Evolutionary conservation across 2,329 filamentous ascomycete genomes (phyloP), one percentile per base, ranked within the genome.

Genomic region (Colletotrichum australisinense): DNA sequence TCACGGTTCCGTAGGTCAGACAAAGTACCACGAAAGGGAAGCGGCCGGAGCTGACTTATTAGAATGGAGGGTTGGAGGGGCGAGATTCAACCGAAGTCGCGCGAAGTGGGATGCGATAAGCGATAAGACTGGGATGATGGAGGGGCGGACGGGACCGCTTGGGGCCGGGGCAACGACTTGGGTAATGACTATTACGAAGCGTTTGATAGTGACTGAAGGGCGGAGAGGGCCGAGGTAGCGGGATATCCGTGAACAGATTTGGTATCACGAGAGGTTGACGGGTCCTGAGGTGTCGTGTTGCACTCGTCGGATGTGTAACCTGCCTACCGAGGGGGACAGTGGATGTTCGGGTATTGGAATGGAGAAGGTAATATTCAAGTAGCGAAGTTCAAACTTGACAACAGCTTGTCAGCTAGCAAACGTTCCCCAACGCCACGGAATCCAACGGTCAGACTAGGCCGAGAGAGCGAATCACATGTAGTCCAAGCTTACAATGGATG

Each of bases 81-180:
- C 60, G 55, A 65, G 35, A 42, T 42, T 46, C 30, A 30, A 49
- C 60, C 62, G 67, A 57, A 66, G 32, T 66, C 67, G 67, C 67
- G 46, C 49, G 56, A 73, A 73, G 71, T 71, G 67, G 71, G 71
- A 70, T 73, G 55, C 60, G 71, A 73, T 73, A 71, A 73, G 69
- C 67, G 71, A 73, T 73, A 71, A 73, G 62, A 32, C 67, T 71
- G 71, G 71, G 56, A 73, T 73, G 22, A 30, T 65, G 56, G 62
- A 73, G 67, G 67, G 56, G 67, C 60, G 62, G 71, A 55, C 30
- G 52, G 60, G 32, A 46, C 67, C 56, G 62, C 42, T 46, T 32
- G 19, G 53, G 46, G 49, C 32, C 28, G 56, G 62, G 42, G 53
- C 32, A 12, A 26, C 67, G 62, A 66, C 67, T 70, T 73, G 56